A percentile compares a stretch with the other conserved stretches of the same genome.
These are phyloP conservation scores for Xenosphaeropsis pyriputrescens DNA, from an alignment of 2,329 filamentous ascomycete genomes.

Conservation along the genomic window DNA sequence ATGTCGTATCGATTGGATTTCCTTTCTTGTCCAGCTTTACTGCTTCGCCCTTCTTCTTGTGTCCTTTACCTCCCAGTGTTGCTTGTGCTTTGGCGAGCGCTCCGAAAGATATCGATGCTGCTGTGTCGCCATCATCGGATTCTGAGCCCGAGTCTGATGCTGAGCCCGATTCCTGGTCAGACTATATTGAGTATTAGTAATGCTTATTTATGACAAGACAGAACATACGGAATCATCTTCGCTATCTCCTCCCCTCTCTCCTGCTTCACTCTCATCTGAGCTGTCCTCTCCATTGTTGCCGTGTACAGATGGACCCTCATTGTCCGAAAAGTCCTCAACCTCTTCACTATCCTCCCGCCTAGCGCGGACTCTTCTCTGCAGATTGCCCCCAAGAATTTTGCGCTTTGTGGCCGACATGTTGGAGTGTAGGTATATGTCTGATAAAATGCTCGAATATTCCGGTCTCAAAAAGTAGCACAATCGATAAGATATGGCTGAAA, in stretches of 20 bases:
- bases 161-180: conserved; percentile 3
- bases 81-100: conserved; percentile 80
- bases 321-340: conserved; percentile 16
- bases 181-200: conserved; percentile 4
- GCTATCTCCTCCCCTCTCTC: conserved; percentile 12
- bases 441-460: too few relatives aligned
- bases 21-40: conserved; percentile 21
- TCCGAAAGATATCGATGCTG: conserved; percentile 65
- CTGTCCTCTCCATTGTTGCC: conserved; percentile 18
- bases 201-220: too few relatives aligned
- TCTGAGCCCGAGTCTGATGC: conserved; percentile 5
- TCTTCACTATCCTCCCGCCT: conserved; percentile 15
- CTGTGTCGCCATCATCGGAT: conserved; percentile 10
- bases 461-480: too few relatives aligned
- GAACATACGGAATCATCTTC: too few relatives aligned
- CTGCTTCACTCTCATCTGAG: conserved; percentile 17
- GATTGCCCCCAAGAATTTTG: conserved; percentile 10
- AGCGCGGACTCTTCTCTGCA: conserved; percentile 16
- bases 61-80: conserved; percentile 16
- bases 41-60: conserved; percentile 16
- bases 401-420: conserved; percentile 8
- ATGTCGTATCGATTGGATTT: conserved; percentile 12
- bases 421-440: too few relatives aligned
- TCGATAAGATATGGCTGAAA: too few relatives aligned
- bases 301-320: conserved; percentile 10